phyloP scores from a whole-genome alignment of 371 early-diverging fungal genomes.

The Mortierella polycephala region DNA sequence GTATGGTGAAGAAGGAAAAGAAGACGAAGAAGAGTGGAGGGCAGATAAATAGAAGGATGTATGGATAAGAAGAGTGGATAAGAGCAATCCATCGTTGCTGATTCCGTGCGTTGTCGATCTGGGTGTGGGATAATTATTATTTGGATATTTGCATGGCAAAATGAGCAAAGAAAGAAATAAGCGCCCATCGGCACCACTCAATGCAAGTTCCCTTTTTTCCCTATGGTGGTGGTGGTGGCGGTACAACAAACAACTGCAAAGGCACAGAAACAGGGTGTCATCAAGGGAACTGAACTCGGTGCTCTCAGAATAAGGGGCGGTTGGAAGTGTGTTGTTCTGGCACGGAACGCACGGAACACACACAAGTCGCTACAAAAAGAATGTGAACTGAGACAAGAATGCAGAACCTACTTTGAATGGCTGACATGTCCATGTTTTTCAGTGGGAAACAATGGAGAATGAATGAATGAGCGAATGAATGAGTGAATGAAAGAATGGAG shows the following conservation, averaged over 20 bases:
- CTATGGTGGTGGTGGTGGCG: no score
- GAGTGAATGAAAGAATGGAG: background rate
- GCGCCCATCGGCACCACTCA: background rate
- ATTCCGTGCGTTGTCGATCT: background rate
- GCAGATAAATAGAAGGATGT: background rate
- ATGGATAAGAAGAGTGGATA: slow-evolving; percentile 1
- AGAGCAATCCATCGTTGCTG: background rate
- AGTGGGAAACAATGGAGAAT: background rate
- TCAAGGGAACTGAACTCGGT: no score
- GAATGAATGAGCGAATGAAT: background rate
- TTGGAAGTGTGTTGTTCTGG: no score
- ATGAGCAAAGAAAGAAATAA: background rate
- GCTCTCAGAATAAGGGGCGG: no score
- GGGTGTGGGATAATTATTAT: background rate
- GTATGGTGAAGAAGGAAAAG: background rate
- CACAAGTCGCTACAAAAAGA: background rate
- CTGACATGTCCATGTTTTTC: slow-evolving; percentile 46
- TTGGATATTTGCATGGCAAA: background rate
- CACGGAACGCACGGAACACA: background rate
- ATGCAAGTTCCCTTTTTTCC: no score
- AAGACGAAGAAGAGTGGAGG: background rate
- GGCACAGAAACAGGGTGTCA: no score
- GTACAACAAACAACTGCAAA: no score
- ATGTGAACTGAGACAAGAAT: background rate
- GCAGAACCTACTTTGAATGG: slow-evolving; percentile 46